Conservation (phyloP, 345 rosid genomes). For the Rhodomyrtus tomentosa region DNA sequence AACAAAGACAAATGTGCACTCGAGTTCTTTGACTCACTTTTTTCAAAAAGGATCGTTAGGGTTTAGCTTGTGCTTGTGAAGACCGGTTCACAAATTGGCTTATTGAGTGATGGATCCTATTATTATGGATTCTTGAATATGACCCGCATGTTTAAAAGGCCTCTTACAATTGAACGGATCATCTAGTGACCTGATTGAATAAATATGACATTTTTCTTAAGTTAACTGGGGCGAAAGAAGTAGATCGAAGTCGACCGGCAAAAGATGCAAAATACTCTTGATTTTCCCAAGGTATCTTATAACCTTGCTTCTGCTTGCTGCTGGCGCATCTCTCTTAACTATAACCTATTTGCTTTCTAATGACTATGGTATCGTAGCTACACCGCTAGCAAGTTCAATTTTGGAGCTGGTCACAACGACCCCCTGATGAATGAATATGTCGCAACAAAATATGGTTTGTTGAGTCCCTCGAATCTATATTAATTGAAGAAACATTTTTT, state of each 20-base stretch:
- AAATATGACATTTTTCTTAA: neutral
- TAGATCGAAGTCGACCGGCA: neutral
- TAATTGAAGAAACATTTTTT: too few species aligned
- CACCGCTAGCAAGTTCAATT: too few species aligned
- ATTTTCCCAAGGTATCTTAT: too few species aligned
- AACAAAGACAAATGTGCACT: neutral
- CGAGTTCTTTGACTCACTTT: neutral
- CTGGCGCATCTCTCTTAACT: too few species aligned
- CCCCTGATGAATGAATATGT: too few species aligned
- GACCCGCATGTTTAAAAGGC: neutral
- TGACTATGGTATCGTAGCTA: too few species aligned
- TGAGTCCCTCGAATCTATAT: too few species aligned
- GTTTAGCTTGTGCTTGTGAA: neutral
- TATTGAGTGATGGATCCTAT: neutral
- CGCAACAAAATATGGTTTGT: too few species aligned
- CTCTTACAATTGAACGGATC: neutral
- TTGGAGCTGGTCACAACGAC: too few species aligned
- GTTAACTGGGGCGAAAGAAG: neutral
- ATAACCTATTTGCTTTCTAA: too few species aligned
- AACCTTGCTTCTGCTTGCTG: too few species aligned
- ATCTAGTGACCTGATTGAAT: neutral
- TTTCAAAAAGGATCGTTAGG: neutral
- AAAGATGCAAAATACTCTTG: neutral
- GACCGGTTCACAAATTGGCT: neutral
- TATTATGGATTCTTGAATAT: neutral